Evolutionary conservation across 73 alveolate species (phyloP), one percentile per base, ranked within the genome.

Genomic region (Paramecium caudatum): DNA sequence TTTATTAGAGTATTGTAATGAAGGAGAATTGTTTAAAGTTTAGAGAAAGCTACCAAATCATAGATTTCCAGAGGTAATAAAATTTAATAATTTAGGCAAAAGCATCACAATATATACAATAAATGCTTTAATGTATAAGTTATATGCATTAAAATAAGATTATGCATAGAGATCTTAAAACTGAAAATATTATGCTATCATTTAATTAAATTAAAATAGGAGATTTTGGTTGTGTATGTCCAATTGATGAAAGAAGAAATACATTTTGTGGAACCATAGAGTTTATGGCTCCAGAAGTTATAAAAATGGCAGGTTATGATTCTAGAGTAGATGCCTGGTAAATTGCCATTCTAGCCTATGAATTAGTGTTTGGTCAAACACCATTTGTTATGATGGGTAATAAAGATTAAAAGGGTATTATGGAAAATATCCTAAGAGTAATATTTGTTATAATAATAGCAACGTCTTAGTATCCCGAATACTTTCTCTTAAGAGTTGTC

Each of bases 261-360:
- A 94, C 98, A 0, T 93, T 94, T 63, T 94, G 98, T 47, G 98
- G 98, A 34, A 93, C 97, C 1, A 91, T 90, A 15, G 98, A 95
- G 62, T 95, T 93, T 61, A 91, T 95, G 95, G 95, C 98, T 16
- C 98, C 98, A 0, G 98, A 95, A 91, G 94, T 95, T 49, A 94
- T 95, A 36, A 94, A 95, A 82, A 90, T 90, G 50, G 93, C 94
- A 49, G 95, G 96, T 69, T 93, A 95, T 93, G 93, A 85, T 69
- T 93, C 94, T 87, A 43, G 55, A 12, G 91, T 88, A 3, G 94
- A 88, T 80, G 65, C 91, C 25, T 88, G 94, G 94, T 33, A 61
- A 68, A 55, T 80, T n/a, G 94, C 91, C 8, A 46, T 47, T 45
- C 78, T 88, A 82, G 80, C 86, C 0, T 88, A 88, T 88, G 94